Evolutionary conservation across 768 basidiomycete genomes (phyloP).

Genomic region (Sistotremastrum niveocremeum): DNA sequence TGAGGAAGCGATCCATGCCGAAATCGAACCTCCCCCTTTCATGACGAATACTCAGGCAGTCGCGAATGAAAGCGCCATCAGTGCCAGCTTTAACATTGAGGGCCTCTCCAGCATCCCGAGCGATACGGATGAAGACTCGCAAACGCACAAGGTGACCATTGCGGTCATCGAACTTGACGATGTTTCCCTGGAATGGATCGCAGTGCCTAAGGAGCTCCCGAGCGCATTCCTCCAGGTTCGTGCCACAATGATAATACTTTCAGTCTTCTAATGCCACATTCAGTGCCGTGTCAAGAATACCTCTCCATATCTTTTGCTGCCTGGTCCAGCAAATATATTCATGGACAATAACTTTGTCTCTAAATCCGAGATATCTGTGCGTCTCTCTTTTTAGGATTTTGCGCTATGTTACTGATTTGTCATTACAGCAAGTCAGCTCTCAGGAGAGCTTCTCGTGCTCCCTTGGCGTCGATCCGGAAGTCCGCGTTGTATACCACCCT

Average conservation of each 20-base stretch:
- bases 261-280: neutral
- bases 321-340: constrained; percentile 41
- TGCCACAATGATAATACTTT: neutral
- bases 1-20: too few species aligned
- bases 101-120: constrained; percentile 37
- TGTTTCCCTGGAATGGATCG: constrained; percentile 30
- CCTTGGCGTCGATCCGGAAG: constrained; percentile 27
- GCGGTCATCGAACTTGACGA: constrained; percentile 33
- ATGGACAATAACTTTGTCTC: constrained; percentile 45
- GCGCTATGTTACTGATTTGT: neutral
- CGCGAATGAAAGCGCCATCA: constrained; percentile 39
- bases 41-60: constrained; percentile 26
- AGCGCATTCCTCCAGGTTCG: constrained; percentile 37
- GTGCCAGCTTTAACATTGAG: constrained; percentile 37
- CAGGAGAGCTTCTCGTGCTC: constrained; percentile 42
- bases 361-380: constrained; percentile 32
- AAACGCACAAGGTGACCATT: constrained; percentile 38
- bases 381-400: constrained; percentile 1
- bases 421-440: constrained; percentile 29
- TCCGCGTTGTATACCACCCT: constrained; percentile 23
- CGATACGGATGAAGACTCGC: constrained; percentile 25
- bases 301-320: constrained; percentile 41
- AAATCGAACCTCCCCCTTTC: constrained; percentile 7
- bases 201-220: constrained; percentile 35
- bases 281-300: constrained; percentile 42